Base-by-base conservation (phyloP, 768 basidiomycete species). In the Russula sp. region DNA sequence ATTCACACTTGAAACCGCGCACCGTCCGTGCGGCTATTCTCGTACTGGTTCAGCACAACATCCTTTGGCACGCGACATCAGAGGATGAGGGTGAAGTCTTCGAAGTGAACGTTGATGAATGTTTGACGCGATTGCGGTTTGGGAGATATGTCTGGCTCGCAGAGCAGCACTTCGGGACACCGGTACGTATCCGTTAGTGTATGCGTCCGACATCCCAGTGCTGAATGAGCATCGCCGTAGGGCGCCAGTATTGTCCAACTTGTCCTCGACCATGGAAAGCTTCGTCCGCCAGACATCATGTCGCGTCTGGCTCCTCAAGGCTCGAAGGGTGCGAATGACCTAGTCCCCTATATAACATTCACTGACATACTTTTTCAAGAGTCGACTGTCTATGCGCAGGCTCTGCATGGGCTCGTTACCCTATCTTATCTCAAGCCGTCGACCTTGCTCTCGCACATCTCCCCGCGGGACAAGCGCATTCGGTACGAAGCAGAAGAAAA, bases 11-110 rank as follows among this genome's bases (percentile, higher is more conserved):
- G 32, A 88, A 84, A 69, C 81, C 85, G 10, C 84, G 86, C 31
- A 84, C 80, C 1, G 81, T 87, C 14, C 84, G 88, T 57, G 85
- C 86, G 32, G 80, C 84, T 20, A 76, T 95, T 20, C 77, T 97
- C 50, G 82, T 88, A 50, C 82, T 98, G 57, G 80, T 95, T 18
- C 95, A 98, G 71, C 95, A 98, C 72, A 94, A 97, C 74, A 74
- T 97, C 49, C 78, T 95, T 49, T 94, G 93, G 90, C 91, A 94
- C 71, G 82, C 87, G 9, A 81, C 81, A 44, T 80, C 80, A 6
- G 85, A 86, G 9, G 84, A 85, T n/a, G 87, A 85, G 47, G 84
- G 82, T 6, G 89, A 88, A 66, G 81, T 89, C 61, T 79, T 90
- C 53, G 94, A 97, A 72, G 77, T 96, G 66, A 93, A 94, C 69